Evolutionary conservation across 2,329 filamentous ascomycete species (phyloP), one percentile per base, ranked within the genome.

Genomic region (Stagonosporopsis cucurbitacearum): DNA sequence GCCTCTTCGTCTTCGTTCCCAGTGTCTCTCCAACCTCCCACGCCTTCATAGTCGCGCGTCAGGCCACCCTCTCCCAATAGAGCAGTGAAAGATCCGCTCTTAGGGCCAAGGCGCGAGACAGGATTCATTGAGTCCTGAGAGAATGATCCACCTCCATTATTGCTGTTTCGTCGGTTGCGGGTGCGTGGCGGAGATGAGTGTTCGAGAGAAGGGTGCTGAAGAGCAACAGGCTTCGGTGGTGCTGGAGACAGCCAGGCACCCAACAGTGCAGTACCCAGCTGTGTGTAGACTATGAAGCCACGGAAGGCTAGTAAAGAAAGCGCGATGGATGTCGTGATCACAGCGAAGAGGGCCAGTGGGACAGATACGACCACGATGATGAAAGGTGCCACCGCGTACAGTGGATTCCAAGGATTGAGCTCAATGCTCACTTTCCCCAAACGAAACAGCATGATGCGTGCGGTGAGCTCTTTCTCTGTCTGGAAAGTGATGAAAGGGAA

Each of bases 31-130:
- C 74, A 76, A 1, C 78, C 78, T 23, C 78, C 78, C 1, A 80
- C 73, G 47, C 77, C 77, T 53, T 80, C 78, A 45, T 74, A 80
- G 58, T 80, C 78, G 30, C 76, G 66, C 12, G 69, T 69, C 3
- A 69, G 45, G 12, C 71, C 70, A 41, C 68, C 67, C 23, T 65
- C 68, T 23, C 70, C 67, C 23, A 77, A 49, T 26, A 78, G 63
- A 1, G 68, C 68, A 13, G 71, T 70, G 42, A 75, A 71, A 1
- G 70, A 73, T 3, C 65, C 70, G 47, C 66, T 74, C 54, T 75
- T 77, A 13, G 61, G 59, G 17, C 63, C 50, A 11, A 70, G 63
- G 20, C 54, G 63, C 20, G 62, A 48, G 15, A 53, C 42, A 12
- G 63, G 60, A 7, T 62, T 48, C 3, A 52, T 50, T 0, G 60